A percentile compares a stretch with the other conserved stretches of the same genome.
Conservation (phyloP, 1,139 yeast genomes). For the Diutina sp. region DNA sequence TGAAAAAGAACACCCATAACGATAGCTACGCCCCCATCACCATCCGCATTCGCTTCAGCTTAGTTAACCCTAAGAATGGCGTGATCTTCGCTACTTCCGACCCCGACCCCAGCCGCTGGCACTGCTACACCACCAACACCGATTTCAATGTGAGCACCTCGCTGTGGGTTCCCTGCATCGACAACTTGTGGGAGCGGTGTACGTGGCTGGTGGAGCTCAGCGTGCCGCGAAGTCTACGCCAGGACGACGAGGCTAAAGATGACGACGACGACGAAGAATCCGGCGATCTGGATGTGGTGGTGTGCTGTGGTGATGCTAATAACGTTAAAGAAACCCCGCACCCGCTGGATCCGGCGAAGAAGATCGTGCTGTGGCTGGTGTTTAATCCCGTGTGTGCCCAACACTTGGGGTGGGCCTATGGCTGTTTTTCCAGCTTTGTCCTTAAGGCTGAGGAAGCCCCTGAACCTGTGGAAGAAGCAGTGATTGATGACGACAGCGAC, state of each 20-base stretch:
- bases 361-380: conserved; percentile 66
- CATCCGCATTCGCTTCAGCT: conserved; percentile 53
- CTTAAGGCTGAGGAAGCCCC: conserved; percentile 14
- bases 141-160: conserved; percentile 76
- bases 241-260: conserved; percentile 36
- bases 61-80: conserved; percentile 64
- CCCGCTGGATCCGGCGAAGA: conserved; percentile 53
- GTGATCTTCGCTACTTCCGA: conserved; percentile 45
- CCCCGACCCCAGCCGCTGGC: conserved; percentile 43
- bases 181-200: conserved; percentile 75
- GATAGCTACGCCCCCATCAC: conserved; percentile 61
- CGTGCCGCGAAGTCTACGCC: conserved; percentile 69
- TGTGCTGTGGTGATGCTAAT: conserved; percentile 64
- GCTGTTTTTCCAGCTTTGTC: conserved; percentile 51
- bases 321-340: conserved; percentile 36
- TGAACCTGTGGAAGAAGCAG: conserved; percentile 8
- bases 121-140: conserved; percentile 73
- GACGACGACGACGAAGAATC: conserved; percentile 35
- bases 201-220: conserved; percentile 87
- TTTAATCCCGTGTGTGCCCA: conserved; percentile 87
- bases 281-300: conserved; percentile 45
- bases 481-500: conserved; percentile 23
- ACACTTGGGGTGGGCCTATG: conserved; percentile 93
- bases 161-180: conserved; percentile 95
- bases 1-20: conserved; percentile 15